Evolutionary conservation across 2,329 filamentous ascomycete species (phyloP), one percentile per base, ranked within the genome.

Genomic region (Sclerotinia spermophila): DNA sequence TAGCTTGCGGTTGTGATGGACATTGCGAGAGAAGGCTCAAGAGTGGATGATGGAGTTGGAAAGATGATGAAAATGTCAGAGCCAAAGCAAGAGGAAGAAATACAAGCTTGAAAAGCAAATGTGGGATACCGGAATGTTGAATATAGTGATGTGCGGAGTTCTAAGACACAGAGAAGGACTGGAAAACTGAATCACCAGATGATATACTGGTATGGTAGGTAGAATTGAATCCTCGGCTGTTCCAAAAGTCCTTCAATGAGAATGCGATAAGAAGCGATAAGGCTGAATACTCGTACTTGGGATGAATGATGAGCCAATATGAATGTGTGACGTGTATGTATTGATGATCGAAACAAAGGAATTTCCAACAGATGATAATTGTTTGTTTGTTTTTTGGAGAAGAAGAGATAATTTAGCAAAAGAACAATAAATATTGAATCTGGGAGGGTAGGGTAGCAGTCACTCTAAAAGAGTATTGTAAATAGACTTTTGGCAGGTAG

Each of bases 261-360:
- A 24, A 65, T 53, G 17, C 33, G 62, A 65, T 53, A 65, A 65
- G 62, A 53, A 30, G 62, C 62, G 62, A 53, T 53, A 53, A 53
- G 62, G 48, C 45, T 65, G 62, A 65, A 65, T 53, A 65, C 15
- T 51, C 33, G 62, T 30, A 40, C 45, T 65, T 40, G 44, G 24
- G 45, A 38, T 27, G 61, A 40, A 53, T 53, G 24, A 40, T 59
- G 17, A 17, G 48, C 13, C 56, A 59, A 38, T n/a, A 59, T 59
- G 35, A 27, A 27, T n/a, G 21, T 64, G 35, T 65, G 61, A 35
- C 33, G 21, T 10, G 27, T 40, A 59, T 10, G 27, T 40, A 59
- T 35, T 8, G 38, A 59, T 59, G 35, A 59, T 59, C 35, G 19
- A 40, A 59, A 40, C n/a, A n/a, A 15, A 27, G 61, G 38, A 65